Evolutionary conservation across 148 eudicot genomes (phyloP), one percentile per base, ranked within the genome.

Genomic region (Cornus kousa): DNA sequence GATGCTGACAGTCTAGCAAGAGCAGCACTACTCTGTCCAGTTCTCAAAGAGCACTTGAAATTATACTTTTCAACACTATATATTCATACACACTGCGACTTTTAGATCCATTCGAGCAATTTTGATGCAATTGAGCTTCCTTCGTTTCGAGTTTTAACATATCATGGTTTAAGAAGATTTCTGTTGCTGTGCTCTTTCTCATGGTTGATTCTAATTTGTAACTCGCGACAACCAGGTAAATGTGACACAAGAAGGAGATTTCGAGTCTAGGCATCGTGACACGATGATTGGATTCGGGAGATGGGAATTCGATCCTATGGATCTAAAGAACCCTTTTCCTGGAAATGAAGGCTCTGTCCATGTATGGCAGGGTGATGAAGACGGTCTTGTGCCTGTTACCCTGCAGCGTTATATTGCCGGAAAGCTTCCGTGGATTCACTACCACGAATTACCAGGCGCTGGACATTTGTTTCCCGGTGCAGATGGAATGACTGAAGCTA

Each of bases 291-390:
- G 85, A 33, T 86, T 88, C 43, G 89, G 91, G 67, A 84, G 62
- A 2, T 86, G 91, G 91, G 91, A 84, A 39, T 88, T 88, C 9
- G 85, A 82, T 77, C 89, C 91, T 9, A 43, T 80, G 79, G 88
- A 88, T 31, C 79, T 88, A 17, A 14, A 24, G 33, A 85, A 81
- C 60, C 77, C 85, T 32, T 75, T 80, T 19, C 53, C 32, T 12
- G 59, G 75, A 53, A 67, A 74, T 3, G 37, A 78, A 67, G 87
- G 82, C 1, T 70, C 75, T 0, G 86, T 86, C 14, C 87, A 88
- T 79, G 12, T 90, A 28, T 90, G 93, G 93, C 91, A 88, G 74
- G 93, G 93, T 3, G 83, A 85, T 64, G 87, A 83, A 22, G 93
- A 90, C 57, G 76, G 75, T 43, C 77, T 88, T 12, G 88, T 88